Conservation (phyloP, 2,329 filamentous ascomycete species). For the Colletotrichum sp. region DNA sequence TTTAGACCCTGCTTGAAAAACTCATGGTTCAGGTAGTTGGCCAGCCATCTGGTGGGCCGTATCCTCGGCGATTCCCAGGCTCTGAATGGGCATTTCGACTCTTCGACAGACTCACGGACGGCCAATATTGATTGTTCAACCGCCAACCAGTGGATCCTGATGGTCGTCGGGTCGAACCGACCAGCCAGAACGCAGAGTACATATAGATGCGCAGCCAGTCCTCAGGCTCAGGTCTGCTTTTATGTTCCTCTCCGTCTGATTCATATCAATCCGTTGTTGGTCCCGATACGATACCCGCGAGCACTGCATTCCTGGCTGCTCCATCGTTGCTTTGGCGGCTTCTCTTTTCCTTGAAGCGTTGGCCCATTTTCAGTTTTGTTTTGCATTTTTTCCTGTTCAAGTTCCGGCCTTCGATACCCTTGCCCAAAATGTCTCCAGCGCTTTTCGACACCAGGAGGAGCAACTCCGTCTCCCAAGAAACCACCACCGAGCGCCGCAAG, state of each 20-base stretch:
- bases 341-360: not conserved
- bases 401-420: slow-evolving; percentile 18
- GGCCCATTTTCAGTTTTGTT: not conserved
- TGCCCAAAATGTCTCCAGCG: slow-evolving; percentile 12
- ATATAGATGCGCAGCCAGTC: slow-evolving; percentile 14
- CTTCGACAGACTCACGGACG: not conserved
- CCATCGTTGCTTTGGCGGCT: not conserved
- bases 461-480: not conserved
- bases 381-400: not conserved
- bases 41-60: slow-evolving; percentile 17
- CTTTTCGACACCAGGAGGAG: slow-evolving; percentile 13
- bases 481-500: slow-evolving; percentile 11
- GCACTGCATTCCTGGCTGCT: not conserved
- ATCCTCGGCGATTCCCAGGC: slow-evolving; percentile 8
- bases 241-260: not conserved
- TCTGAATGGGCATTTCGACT: not conserved
- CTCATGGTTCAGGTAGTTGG: slow-evolving; percentile 8
- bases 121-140: not conserved
- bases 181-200: not conserved
- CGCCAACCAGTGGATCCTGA: not conserved
- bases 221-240: not conserved
- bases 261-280: not conserved
- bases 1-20: not conserved
- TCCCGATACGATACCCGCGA: not conserved
- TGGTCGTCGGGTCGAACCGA: not conserved